Percentiles rank a stretch among this genome's conserved stretches.
Evolutionary conservation across 257 asterid genomes (phyloP).

Genomic region (Solanum bukasovii): DNA sequence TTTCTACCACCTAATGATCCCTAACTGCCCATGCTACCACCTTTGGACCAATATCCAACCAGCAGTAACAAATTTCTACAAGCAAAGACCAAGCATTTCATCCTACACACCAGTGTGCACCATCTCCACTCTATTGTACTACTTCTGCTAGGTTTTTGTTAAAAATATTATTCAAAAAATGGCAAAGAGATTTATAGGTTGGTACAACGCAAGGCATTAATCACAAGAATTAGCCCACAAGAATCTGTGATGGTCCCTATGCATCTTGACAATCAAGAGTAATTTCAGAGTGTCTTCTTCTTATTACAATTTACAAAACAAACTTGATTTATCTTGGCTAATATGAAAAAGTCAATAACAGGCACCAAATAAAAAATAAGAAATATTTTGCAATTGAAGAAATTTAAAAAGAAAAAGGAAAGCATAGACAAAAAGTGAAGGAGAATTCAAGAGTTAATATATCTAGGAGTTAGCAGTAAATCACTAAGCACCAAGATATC

Average conservation of each 20-base stretch:
- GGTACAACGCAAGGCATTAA: background rate
- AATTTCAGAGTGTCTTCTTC: background rate
- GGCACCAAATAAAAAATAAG: background rate
- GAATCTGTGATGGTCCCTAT: background rate
- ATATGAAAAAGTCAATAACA: background rate
- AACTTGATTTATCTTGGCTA: background rate
- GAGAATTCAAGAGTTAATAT: background rate
- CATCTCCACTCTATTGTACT: background rate
- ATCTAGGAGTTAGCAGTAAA: background rate
- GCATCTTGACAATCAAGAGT: background rate
- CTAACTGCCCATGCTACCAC: background rate
- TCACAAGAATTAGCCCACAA: background rate
- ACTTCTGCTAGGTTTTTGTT: background rate
- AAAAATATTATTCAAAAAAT: background rate
- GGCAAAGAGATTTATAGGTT: background rate
- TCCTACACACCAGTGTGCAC: background rate
- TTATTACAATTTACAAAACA: background rate
- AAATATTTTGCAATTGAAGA: background rate
- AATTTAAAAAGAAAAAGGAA: background rate
- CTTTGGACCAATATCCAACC: background rate
- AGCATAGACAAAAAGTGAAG: background rate
- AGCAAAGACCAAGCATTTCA: background rate
- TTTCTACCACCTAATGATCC: background rate
- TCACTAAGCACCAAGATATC: background rate
- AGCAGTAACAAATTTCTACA: background rate